These are phyloP conservation scores for Termitomyces sp. DNA, from an alignment of 768 basidiomycete species.

Conservation along the genomic window DNA sequence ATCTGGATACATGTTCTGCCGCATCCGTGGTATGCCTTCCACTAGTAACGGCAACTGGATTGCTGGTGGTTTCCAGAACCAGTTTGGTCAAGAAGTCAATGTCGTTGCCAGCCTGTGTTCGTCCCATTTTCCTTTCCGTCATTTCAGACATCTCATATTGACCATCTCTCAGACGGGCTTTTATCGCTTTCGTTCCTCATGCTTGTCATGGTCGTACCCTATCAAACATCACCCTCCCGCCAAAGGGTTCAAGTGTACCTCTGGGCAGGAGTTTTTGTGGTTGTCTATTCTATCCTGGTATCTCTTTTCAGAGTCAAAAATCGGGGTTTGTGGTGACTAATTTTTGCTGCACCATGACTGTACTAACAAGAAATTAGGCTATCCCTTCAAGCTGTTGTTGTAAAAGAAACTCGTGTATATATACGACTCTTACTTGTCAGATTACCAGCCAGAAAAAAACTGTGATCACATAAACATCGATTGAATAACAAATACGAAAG, in stretches of 20 bases:
- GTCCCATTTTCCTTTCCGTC: conserved; percentile 24
- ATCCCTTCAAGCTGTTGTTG: conserved; percentile 76
- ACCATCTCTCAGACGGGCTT: conserved; percentile 61
- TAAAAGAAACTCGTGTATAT: conserved; percentile 1
- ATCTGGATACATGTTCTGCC: conserved; percentile 94
- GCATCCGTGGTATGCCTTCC: conserved; percentile 79
- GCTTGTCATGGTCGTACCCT: conserved; percentile 77
- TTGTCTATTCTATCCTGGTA: conserved; percentile 83
- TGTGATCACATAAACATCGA: neutral
- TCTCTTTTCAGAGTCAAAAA: conserved; percentile 91
- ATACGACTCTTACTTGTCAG: neutral
- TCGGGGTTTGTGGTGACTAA: conserved; percentile 45
- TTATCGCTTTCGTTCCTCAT: conserved; percentile 75
- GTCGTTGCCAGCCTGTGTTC: conserved; percentile 81
- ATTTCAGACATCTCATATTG: neutral
- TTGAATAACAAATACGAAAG: neutral
- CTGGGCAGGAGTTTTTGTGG: conserved; percentile 76
- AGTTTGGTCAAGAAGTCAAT: conserved; percentile 90
- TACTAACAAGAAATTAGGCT: conserved; percentile 37
- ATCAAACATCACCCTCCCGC: conserved; percentile 60
- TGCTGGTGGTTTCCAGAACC: conserved; percentile 82
- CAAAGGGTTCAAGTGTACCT: conserved; percentile 88
- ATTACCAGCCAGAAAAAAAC: no score
- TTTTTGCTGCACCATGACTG: neutral
- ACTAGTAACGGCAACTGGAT: conserved; percentile 71